Base-by-base conservation (phyloP, 1,284 basidiomycete genomes). In the Sporisorium exsertum region DNA sequence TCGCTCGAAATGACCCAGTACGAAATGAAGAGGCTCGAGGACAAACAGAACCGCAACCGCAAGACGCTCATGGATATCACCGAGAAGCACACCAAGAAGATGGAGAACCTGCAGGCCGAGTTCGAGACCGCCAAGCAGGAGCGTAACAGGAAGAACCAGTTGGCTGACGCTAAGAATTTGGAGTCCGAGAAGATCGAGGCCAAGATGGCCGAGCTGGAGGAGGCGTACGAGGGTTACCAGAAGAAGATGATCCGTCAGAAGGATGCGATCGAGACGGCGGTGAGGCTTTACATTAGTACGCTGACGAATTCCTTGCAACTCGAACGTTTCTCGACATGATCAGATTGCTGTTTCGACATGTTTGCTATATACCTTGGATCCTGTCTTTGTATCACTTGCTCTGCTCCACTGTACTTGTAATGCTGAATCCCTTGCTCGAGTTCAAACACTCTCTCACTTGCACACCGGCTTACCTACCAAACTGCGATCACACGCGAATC, bases 161-260 rank as follows among this genome's bases (percentile, higher is more conserved):
- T 64, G 42, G 72, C 64, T 6, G 72, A 75, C 12, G 35, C 54
- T 20, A 75, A 75, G 54, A 70, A 70, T n/a, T 13, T 59, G 5
- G 72, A 75, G 49, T 32, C 51, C 5, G 72, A 77, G 58, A 65
- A 67, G 59, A 72, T 81, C 42, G 81, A 82, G 29, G 73, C 66
- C 22, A 69, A 79, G 67, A 69, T 79, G 58, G 62, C 66, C 33
- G 64, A 77, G 52, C 53, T 68, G 56, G 63, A 65, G 42, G 58
- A 68, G 51, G 68, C 58, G 12, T 72, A 62, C 35, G 69, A 69
- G 24, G 70, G 60, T 16, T 71, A 72, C 57, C 71, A 72, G 66
- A 75, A 73, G 57, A 68, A 73, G 45, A 72, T 72, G 67, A 55
- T 70, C 27, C 32, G 74, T 9, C 74, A 72, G 58, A 72, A 72